Evolutionary conservation across 2,329 filamentous ascomycete species (phyloP).

Genomic region (Zymoseptoria passerinii): DNA sequence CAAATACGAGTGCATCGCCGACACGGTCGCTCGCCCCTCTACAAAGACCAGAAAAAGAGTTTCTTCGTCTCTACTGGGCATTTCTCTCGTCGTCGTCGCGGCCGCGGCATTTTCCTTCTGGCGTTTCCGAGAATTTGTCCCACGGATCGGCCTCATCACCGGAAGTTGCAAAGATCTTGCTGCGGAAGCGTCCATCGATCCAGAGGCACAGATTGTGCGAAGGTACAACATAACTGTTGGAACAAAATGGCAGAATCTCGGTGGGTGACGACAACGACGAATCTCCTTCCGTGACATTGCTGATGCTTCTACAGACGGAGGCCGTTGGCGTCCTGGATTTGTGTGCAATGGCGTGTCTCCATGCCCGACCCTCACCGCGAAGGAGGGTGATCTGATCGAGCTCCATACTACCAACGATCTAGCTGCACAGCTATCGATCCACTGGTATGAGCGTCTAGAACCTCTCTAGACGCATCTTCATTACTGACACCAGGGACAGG

Average conservation of each 20-base stretch:
- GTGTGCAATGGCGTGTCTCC: conserved; percentile 14
- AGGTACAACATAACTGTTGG: conserved; percentile 10
- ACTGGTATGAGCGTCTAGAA: conserved; percentile 2
- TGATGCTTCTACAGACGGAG: conserved; percentile 6
- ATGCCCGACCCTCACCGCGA: conserved; percentile 11
- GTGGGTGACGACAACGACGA: not conserved
- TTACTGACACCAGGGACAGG: not conserved
- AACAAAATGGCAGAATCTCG: conserved; percentile 13
- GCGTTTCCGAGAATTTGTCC: not conserved
- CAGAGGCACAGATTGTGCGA: not conserved
- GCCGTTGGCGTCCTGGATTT: conserved; percentile 13
- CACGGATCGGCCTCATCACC: not conserved
- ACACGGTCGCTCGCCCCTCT: not conserved
- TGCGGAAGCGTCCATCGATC: not conserved
- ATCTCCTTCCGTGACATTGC: not conserved
- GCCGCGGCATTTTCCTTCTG: not conserved
- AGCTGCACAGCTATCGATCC: not conserved
- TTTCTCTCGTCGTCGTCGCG: not conserved
- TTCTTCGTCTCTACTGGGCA: not conserved
- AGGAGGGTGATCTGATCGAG: conserved; percentile 14
- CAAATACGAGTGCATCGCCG: not conserved
- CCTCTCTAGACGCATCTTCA: not conserved
- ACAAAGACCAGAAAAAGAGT: not conserved
- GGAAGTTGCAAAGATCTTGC: not conserved
- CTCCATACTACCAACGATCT: conserved; percentile 14